Evolutionary conservation across 2,329 filamentous ascomycete species (phyloP), one percentile per base, ranked within the genome.

Genomic region (Talaromyces sp.): DNA sequence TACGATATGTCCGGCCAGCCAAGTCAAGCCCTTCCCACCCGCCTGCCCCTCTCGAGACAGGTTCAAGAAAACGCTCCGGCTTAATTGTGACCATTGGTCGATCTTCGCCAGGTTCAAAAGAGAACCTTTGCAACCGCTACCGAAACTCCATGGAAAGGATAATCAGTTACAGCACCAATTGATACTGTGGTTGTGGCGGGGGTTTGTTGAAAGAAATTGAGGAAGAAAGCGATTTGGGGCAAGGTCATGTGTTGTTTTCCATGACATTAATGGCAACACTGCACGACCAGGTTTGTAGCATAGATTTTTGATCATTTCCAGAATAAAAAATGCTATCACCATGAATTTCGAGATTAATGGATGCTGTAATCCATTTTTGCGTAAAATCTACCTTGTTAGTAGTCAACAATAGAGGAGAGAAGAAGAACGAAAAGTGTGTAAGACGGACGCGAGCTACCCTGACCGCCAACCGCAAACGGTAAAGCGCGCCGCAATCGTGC

Each of bases 21-120:
- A 91, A 96, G 91, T 96, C 93, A 96, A 96, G 86, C 91, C 82
- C 84, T 88, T 86, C 89, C 91, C 90, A 96, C 87, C 88, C 91
- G 89, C 87, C 87, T 79, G 76, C 76, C 82, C 86, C 90, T 96
- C 80, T 96, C 90, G 81, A 85, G 79, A 81, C 82, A 83, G 87
- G 87, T 88, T 91, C 85, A 88, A 93, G 87, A 88, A 89, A 88
- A 86, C 86, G 91, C 92, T 96, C 93, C 93, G 92, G 93, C 93
- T 97, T 96, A 96, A 95, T 96, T 89, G 91, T 89, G 90, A 91
- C 91, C 89, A 72, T 69, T 58, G 64, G 76, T 85, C 85, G 75
- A 77, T 96, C 85, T 96, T 82, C 89, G 92, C 92, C 91, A 85
- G 77, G 76, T 73, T 70, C 77, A 54, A 56, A 56, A 56, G 83